Conservation (phyloP, 1,284 basidiomycete genomes). For the Ustilago hordei region DNA sequence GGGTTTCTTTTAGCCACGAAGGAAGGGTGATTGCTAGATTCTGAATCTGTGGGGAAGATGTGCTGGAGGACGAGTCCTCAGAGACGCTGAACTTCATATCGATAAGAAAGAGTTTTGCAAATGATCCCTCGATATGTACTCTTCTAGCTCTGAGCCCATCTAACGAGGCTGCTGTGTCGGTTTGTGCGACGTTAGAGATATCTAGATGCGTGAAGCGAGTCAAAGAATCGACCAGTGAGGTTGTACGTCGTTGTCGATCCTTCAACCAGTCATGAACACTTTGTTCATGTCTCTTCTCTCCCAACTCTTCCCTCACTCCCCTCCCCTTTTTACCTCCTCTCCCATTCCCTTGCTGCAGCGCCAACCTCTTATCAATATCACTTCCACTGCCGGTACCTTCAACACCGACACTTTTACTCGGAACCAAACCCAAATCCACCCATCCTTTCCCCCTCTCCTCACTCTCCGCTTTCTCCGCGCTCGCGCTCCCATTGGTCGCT, state of each 20-base stretch:
- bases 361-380: constrained; percentile 32
- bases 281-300: neutral
- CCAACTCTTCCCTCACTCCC: neutral
- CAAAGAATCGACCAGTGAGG: constrained; percentile 11
- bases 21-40: constrained; percentile 19
- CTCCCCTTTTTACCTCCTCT: neutral
- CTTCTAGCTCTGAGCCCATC: neutral
- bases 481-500: neutral
- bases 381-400: constrained; percentile 31
- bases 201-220: constrained; percentile 19
- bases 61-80: neutral
- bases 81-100: constrained; percentile 24
- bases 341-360: neutral
- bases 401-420: constrained; percentile 37
- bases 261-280: constrained; percentile 20
- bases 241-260: constrained; percentile 21
- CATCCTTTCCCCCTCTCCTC: neutral
- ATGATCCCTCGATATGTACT: constrained; percentile 2
- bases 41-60: constrained; percentile 17
- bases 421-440: constrained; percentile 14
- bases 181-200: constrained; percentile 22
- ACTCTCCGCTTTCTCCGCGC: too few species aligned
- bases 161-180: neutral
- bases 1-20: constrained; percentile 9
- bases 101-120: constrained; percentile 23